A percentile compares a stretch with the other conserved stretches of the same genome.
phyloP scores from a whole-genome alignment of 768 basidiomycete genomes.

The Termitomyces sp. region DNA sequence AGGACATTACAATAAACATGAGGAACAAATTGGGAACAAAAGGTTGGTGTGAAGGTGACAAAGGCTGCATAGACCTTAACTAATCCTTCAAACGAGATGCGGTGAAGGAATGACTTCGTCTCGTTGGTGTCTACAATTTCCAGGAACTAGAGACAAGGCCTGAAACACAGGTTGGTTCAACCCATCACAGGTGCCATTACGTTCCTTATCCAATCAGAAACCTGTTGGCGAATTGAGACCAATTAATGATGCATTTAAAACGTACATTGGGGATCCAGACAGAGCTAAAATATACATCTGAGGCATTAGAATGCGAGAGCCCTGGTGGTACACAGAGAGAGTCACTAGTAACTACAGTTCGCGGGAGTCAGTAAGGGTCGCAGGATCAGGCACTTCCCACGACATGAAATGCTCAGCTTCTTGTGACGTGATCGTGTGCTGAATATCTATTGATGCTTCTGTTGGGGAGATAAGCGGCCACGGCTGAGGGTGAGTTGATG shows the following conservation, averaged over 20 bases:
- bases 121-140: background rate
- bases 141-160: background rate
- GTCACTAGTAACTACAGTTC: background rate
- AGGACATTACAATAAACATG: slow-evolving; percentile 30
- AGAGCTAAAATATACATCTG: background rate
- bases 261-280: background rate
- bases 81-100: slow-evolving; percentile 3
- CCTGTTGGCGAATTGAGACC: slow-evolving; percentile 4
- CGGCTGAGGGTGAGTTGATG: background rate
- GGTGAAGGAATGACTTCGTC: background rate
- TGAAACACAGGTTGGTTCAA: background rate
- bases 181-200: slow-evolving; percentile 2
- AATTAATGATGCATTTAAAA: slow-evolving; percentile 13
- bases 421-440: slow-evolving; percentile 34
- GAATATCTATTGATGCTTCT: slow-evolving; percentile 29
- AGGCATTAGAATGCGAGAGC: background rate
- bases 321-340: background rate
- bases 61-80: background rate
- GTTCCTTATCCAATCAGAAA: slow-evolving; percentile 7
- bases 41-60: too few species aligned
- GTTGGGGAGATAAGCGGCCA: slow-evolving; percentile 19
- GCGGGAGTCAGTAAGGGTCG: background rate
- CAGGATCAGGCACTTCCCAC: slow-evolving; percentile 7
- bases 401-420: slow-evolving; percentile 19
- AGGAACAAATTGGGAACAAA: too few species aligned